phyloP scores from a whole-genome alignment of 1,139 yeast species.

The Sporopachydermia cereana region DNA sequence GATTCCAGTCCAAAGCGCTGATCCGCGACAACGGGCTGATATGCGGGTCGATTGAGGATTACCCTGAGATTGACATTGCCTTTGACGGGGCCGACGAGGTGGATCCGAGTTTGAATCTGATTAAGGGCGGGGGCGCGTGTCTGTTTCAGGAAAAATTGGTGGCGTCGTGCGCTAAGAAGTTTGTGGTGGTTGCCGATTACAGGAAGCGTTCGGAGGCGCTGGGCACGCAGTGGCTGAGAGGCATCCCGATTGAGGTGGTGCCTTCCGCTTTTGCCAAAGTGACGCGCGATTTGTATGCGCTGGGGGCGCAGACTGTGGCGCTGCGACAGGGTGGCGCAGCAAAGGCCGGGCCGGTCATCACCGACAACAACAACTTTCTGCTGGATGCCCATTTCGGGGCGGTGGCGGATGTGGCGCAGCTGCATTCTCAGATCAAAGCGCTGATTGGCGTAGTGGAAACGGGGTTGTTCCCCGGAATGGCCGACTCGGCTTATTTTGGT shows the following conservation, averaged over 20 bases:
- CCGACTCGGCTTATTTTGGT: slow-evolving; percentile 80
- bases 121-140: slow-evolving; percentile 99
- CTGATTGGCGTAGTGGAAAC: slow-evolving; percentile 96
- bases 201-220: slow-evolving; percentile 59
- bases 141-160: slow-evolving; percentile 92
- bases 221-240: slow-evolving; percentile 79
- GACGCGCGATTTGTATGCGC: slow-evolving; percentile 38
- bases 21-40: slow-evolving; percentile 71
- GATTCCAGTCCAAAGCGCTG: slow-evolving; percentile 85
- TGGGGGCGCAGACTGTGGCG: slow-evolving; percentile 57
- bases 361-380: slow-evolving; percentile 90
- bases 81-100: slow-evolving; percentile 99
- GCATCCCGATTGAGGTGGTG: slow-evolving; percentile 92
- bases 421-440: slow-evolving; percentile 57
- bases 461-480: slow-evolving; percentile 72
- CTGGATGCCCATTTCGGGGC: slow-evolving; percentile 90
- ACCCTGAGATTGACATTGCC: slow-evolving; percentile 64
- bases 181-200: slow-evolving; percentile 86
- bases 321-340: slow-evolving; percentile 83
- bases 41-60: slow-evolving; percentile 76
- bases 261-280: slow-evolving; percentile 83
- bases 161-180: slow-evolving; percentile 65
- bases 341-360: slow-evolving; percentile 97
- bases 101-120: slow-evolving; percentile 66
- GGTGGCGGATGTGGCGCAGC: slow-evolving; percentile 39